Conservation (phyloP, 345 rosid genomes). For the Hypericum androsaemum region DNA sequence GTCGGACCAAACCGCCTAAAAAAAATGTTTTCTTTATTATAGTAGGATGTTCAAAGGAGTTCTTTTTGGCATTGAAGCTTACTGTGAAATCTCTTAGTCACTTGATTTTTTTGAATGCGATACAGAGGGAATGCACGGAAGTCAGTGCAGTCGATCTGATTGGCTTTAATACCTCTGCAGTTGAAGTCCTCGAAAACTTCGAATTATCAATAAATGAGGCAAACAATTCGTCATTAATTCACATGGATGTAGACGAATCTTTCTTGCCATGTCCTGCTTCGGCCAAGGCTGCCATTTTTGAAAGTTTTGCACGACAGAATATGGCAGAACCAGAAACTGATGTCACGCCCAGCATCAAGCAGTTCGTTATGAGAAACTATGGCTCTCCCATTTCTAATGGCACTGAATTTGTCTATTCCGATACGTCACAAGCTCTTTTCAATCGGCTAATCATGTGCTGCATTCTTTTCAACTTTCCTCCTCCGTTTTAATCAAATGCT, state of each 20-base stretch:
- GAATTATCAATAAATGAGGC: conserved; percentile 57
- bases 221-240: conserved; percentile 41
- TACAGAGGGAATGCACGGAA: conserved; percentile 57
- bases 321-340: conserved; percentile 75
- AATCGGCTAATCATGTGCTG: conserved; percentile 77
- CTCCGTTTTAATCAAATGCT: background rate
- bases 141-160: conserved; percentile 39
- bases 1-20: no score
- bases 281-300: conserved; percentile 84
- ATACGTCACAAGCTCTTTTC: conserved; percentile 61
- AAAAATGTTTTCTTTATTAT: no score
- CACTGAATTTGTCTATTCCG: conserved; percentile 63
- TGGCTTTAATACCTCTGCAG: conserved; percentile 61
- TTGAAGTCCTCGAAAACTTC: conserved; percentile 50
- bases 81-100: conserved; percentile 7
- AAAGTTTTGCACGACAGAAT: conserved; percentile 92
- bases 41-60: no score
- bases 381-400: conserved; percentile 46
- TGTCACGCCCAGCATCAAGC: conserved; percentile 58
- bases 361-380: conserved; percentile 46
- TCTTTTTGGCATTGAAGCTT: background rate
- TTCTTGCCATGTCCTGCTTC: conserved; percentile 62
- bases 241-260: conserved; percentile 91
- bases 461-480: conserved; percentile 2
- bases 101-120: conserved; percentile 9